Percentiles rank a stretch among this genome's conserved stretches.
phyloP scores from a whole-genome alignment of 2,329 filamentous ascomycete genomes.

The Aspergillus candidus region DNA sequence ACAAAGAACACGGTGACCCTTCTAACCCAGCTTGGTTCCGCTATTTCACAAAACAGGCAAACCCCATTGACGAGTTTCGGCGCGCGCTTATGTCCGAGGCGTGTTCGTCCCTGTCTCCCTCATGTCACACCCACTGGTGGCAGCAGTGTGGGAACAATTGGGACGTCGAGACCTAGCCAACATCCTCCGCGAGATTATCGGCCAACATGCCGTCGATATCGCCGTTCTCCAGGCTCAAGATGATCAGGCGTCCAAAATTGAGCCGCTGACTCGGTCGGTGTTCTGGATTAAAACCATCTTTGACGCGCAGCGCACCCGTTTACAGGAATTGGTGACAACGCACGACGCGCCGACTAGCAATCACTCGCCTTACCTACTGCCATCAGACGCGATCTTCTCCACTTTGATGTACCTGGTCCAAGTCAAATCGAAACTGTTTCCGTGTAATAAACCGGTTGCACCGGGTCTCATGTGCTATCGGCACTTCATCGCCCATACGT shows the following conservation, averaged over 20 bases:
- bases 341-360: constrained; percentile 24
- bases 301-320: constrained; percentile 30
- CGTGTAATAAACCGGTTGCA: constrained; percentile 21
- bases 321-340: constrained; percentile 23
- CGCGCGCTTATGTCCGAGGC: no score
- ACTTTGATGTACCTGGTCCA: constrained; percentile 31
- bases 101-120: no score
- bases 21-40: no score
- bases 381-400: constrained; percentile 27
- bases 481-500: constrained; percentile 19
- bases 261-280: constrained; percentile 23
- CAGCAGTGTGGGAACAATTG: constrained; percentile 32
- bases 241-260: constrained; percentile 17
- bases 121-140: constrained; percentile 35
- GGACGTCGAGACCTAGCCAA: constrained; percentile 29
- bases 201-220: constrained; percentile 27
- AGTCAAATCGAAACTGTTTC: constrained; percentile 26
- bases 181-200: constrained; percentile 32
- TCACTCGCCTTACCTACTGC: constrained; percentile 25
- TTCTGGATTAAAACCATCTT: constrained; percentile 35
- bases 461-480: constrained; percentile 14
- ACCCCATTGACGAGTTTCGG: no score
- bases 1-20: no score
- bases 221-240: constrained; percentile 19
- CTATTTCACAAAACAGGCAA: no score